These are phyloP conservation scores for Heterobasidion parviporum DNA, from an alignment of 1,284 basidiomycete species.

Conservation along the genomic window DNA sequence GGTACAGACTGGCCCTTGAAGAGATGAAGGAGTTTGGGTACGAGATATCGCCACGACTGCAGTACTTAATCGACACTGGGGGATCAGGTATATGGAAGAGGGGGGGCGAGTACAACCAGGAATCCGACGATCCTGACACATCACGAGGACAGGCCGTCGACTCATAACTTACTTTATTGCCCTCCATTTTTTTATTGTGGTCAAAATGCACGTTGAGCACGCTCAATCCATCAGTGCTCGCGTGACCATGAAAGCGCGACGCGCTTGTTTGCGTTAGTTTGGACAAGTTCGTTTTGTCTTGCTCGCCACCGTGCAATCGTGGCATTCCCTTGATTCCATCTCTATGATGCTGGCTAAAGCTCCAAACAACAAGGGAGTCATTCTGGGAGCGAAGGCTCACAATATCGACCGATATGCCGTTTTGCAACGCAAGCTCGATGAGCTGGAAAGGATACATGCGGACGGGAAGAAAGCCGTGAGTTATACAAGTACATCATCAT, in stretches of 20 bases:
- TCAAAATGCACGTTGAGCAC: not conserved
- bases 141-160: no score
- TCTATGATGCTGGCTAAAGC: not conserved
- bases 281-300: no score
- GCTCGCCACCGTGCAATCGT: no score
- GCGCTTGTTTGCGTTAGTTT: not conserved
- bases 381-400: not conserved
- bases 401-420: constrained; percentile 37
- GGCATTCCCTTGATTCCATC: not conserved
- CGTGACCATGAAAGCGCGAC: not conserved
- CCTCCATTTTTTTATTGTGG: not conserved
- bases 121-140: no score
- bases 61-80: constrained; percentile 20
- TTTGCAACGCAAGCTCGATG: constrained; percentile 59
- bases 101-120: not conserved
- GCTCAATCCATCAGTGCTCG: no score
- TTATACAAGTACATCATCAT: constrained; percentile 6
- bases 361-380: not conserved
- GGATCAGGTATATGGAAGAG: not conserved
- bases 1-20: constrained; percentile 58
- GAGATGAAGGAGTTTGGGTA: constrained; percentile 59
- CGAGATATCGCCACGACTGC: constrained; percentile 21
- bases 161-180: no score
- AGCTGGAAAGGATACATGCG: constrained; percentile 53
- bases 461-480: constrained; percentile 62